Base-by-base conservation (phyloP, 2,329 filamentous ascomycete genomes). In the Cladosporium halotolerans region DNA sequence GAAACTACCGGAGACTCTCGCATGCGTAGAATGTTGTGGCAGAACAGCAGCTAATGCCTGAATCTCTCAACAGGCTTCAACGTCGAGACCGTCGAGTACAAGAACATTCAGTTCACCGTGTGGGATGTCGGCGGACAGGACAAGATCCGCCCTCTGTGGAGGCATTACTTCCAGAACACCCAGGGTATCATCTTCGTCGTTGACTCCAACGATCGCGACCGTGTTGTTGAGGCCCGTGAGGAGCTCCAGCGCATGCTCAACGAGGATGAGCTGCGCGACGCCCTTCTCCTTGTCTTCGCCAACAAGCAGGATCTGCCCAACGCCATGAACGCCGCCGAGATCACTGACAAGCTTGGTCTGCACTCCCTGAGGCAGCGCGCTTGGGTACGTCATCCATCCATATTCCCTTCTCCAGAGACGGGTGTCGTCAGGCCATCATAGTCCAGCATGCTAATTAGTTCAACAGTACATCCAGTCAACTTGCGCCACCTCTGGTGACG, bases 91-190 rank as follows among this genome's bases (percentile, higher is more conserved):
- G 91, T 97, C 66, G 95, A 91, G 63, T 96, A 96, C 80, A 96
- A 96, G 82, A 97, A 97, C 73, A 91, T 96, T 75, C 95, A 96
- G 76, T 97, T 97, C 79, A 97, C 95, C 67, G 92, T 97, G 59
- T 97, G 92, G 92, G 92, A 97, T 78, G 92, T 97, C 56, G 92
- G 92, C 73, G 92, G 92, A 61, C 92, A 97, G 79, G 92, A 97
- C 81, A 97, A 97, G 85, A 97, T 97, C 68, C 83, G 92, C 62
- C 92, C 92, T 59, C 78, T 97, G 57, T 97, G 92, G 92, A 85
- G 92, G 75, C 92, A 97, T 79, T 97, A 97, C 78, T 97, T 95
- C 64, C 70, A 93, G 86, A 77, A 91, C 68, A 97, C 93, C 56
- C 93, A 97, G 77, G 93, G 91, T 67, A 82, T 99, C 65, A 96